A percentile compares a stretch with the other conserved stretches of the same genome.
These are phyloP conservation scores for Phlyctochytrium planicorne DNA, from an alignment of 192 early-diverging fungal genomes.

Conservation along the genomic window DNA sequence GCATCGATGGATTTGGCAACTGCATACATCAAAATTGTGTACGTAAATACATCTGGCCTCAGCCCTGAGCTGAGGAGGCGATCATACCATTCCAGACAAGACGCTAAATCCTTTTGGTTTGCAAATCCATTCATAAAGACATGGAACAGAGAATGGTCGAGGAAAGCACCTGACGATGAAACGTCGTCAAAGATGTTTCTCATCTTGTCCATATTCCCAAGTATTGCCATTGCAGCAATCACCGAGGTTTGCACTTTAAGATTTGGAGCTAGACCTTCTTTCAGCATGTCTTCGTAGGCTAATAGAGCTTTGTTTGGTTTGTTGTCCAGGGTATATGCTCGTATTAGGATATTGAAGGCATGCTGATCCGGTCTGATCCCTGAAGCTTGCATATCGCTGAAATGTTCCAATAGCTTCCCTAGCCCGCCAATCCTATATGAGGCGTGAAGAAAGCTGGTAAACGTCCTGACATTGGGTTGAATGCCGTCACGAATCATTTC, in stretches of 20 bases:
- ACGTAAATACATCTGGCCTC: conserved; percentile 15
- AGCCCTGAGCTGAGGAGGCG: conserved; percentile 19
- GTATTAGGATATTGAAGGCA: conserved; percentile 29
- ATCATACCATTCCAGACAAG: conserved; percentile 25
- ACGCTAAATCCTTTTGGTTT: conserved; percentile 9
- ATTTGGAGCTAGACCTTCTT: conserved; percentile 16
- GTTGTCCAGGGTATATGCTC: conserved; percentile 25
- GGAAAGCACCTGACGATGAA: conserved; percentile 13
- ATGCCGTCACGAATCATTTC: conserved; percentile 13
- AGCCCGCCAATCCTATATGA: conserved; percentile 23
- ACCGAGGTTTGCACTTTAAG: conserved; percentile 6
- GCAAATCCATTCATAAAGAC: conserved; percentile 29
- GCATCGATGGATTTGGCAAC: conserved; percentile 18
- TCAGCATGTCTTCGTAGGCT: conserved; percentile 25
- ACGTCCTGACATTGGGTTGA: conserved; percentile 17
- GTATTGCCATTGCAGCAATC: conserved; percentile 12
- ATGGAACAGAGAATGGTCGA: conserved; percentile 25
- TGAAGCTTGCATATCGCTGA: conserved; percentile 8
- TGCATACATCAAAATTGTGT: conserved; percentile 30
- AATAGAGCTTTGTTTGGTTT: conserved; percentile 12
- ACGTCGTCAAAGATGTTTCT: conserved; percentile 16
- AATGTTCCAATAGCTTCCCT: conserved; percentile 9
- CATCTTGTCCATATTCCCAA: conserved; percentile 18
- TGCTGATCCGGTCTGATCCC: conserved; percentile 23
- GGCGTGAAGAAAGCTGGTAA: conserved; percentile 14